Evolutionary conservation across 139 green algal genomes (phyloP), one percentile per base, ranked within the genome.

Genomic region (Chlamydomonas applanata): DNA sequence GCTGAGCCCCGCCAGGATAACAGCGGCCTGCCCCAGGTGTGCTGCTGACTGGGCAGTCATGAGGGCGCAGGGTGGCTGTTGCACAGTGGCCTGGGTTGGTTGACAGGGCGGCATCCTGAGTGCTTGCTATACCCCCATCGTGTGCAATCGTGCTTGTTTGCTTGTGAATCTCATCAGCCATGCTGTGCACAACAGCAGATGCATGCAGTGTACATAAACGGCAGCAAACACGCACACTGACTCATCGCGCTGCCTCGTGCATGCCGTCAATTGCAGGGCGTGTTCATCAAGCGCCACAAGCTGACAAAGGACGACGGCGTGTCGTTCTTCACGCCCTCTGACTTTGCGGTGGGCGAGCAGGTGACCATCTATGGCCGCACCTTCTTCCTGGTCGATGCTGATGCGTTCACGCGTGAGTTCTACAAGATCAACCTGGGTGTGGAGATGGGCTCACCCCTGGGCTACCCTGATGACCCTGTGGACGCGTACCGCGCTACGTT

Each of bases 1-100:
- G 83, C 79, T 0, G 93, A 98, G 87, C 93, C 93, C 1, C 87
- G 87, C 71, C 79, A 94, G 83, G 85, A 92, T 72, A 97, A 97
- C 87, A 92, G 83, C 67, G 93, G 93, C 59, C 90, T 97, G 24
- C 83, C 86, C 24, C 88, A 94, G 89, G 89, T 91, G 75, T 25
- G 24, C 24, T 2, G 44, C 46, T 62, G 53, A 14, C 53, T 29
- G 20, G 24, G 53, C 9, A 33, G n/a, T n/a, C n/a, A n/a, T n/a
- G n/a, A 62, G 20, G 24, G 53, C 53, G 24, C 20, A 62, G 17
- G 46, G 14, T 17, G 14, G 46, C 46, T 17, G n/a, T 49, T 49
- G 40, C 40, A 49, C 11, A 11, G 40, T 11, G 11, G 40, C 7
- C 7, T 49, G 7, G 7, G 40, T 49, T 49, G 11, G 40, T 11